Base-by-base conservation (phyloP, 73 alveolate species). In the Paramecium biaurelia region DNA sequence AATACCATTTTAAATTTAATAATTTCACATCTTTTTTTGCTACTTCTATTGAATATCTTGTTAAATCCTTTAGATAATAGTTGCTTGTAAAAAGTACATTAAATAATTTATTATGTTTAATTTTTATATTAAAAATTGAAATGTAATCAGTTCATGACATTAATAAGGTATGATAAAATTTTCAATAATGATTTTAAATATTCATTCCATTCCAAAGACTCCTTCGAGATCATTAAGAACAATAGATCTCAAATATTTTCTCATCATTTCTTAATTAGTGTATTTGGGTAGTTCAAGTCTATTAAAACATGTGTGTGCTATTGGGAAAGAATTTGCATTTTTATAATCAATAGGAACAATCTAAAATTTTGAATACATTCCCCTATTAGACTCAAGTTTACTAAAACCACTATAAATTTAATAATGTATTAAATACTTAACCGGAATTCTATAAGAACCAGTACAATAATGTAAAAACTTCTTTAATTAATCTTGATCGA, bases 291-390 rank as follows among this genome's bases (percentile, higher is more conserved):
- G 94, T 85, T 97, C 98, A 23, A 98, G 95, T 85, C 99, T 96
- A 67, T 98, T 98, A 82, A 98, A 98, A 92, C 99, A 98, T 35
- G 99, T 98, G 70, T 97, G 99, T 34, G 99, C 99, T 59, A 95
- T 96, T 57, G 99, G 99, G 72, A 97, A 95, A 49, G 95, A 95
- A 43, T 94, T 96, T 18, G 85, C 93, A 76, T 89, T 85, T 24
- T 92, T 92, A 93, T 95, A 97, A 57, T 92, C 86, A 14, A 97
- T 92, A 87, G 92, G 92, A 43, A 85, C 86, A 1, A 98, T 93
- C 37, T 96, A 92, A 93, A 97, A 98, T 74, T 96, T 96, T 32
- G 98, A 94, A 41, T 93, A 92, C 79, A 97, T 96, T 20, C 99
- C 99, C 76, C 99, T 92, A 86, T 95, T 93, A 28, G 97, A 92